These are phyloP conservation scores for Fraxinus americana DNA, from an alignment of 257 asterid genomes.

Conservation along the genomic window DNA sequence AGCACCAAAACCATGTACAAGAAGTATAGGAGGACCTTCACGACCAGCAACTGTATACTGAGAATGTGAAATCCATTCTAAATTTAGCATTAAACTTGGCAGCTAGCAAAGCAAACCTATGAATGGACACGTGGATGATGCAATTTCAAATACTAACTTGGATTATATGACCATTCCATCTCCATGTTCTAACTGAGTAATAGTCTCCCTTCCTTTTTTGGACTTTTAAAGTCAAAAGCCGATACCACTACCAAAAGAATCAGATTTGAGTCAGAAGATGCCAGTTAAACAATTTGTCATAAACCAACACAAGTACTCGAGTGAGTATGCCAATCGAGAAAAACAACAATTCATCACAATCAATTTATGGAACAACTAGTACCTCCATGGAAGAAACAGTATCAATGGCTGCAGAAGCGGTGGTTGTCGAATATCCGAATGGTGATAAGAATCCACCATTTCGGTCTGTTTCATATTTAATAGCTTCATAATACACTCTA, in stretches of 20 bases:
- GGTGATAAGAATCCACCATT: slow-evolving; percentile 86
- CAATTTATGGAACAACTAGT: slow-evolving; percentile 17
- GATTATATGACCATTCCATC: slow-evolving; percentile 80
- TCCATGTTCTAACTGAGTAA: slow-evolving; percentile 65
- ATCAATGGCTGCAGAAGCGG: slow-evolving; percentile 68
- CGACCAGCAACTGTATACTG: slow-evolving; percentile 80
- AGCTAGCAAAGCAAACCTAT: slow-evolving; percentile 1
- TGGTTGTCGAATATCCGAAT: slow-evolving; percentile 75
- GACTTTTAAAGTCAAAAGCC: slow-evolving; percentile 66
- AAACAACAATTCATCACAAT: slow-evolving; percentile 20
- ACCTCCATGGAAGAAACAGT: slow-evolving; percentile 85
- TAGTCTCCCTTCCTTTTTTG: slow-evolving; percentile 37
- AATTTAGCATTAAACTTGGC: background rate
- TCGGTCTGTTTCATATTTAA: slow-evolving; percentile 82
- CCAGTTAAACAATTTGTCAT: slow-evolving; percentile 19
- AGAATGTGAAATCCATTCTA: slow-evolving; percentile 33
- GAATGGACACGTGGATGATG: background rate
- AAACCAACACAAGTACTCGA: slow-evolving; percentile 16
- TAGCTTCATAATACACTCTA: slow-evolving; percentile 77
- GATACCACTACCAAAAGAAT: slow-evolving; percentile 70
- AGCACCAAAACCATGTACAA: slow-evolving; percentile 97
- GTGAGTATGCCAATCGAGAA: slow-evolving; percentile 20
- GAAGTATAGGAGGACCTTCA: slow-evolving; percentile 83
- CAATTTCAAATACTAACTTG: slow-evolving; percentile 55
- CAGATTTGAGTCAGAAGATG: too few species aligned